Evolutionary conservation across 345 rosid species (phyloP).

Genomic region (Eucalyptus globulus): DNA sequence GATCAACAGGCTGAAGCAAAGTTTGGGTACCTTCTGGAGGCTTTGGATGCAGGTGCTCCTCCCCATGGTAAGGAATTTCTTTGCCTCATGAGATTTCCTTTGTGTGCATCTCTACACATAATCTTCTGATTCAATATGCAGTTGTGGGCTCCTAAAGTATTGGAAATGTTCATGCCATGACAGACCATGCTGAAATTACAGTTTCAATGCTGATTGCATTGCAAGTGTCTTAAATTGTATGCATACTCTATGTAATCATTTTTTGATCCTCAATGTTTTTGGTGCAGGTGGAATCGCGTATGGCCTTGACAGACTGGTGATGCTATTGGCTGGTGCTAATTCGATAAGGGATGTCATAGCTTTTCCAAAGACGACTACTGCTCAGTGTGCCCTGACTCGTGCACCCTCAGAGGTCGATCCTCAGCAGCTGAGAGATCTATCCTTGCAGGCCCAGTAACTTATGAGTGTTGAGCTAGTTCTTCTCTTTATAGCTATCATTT

Average conservation of each 20-base stretch:
- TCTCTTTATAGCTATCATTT: neutral
- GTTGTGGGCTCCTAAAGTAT: neutral
- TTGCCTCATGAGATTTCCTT: neutral
- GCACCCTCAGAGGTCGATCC: conserved; percentile 95
- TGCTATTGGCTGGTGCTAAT: conserved; percentile 68
- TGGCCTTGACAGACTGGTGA: conserved; percentile 88
- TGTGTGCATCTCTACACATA: neutral
- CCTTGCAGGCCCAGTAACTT: conserved; percentile 17
- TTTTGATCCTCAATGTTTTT: neutral
- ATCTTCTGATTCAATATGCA: neutral
- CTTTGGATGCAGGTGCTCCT: conserved; percentile 98
- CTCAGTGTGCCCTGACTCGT: conserved; percentile 84
- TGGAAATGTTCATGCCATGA: neutral
- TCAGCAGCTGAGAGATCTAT: conserved; percentile 69
- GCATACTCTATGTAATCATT: neutral
- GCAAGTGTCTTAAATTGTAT: neutral
- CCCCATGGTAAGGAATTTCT: conserved; percentile 64
- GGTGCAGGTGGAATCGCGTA: conserved; percentile 82
- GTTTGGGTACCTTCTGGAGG: conserved; percentile 96
- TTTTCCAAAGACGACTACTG: conserved; percentile 90
- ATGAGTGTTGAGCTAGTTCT: neutral
- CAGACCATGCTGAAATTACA: neutral
- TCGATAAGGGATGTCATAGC: conserved; percentile 95
- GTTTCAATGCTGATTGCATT: neutral
- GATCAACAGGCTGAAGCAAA: conserved; percentile 64